phyloP scores from a whole-genome alignment of 352 stramenopile genomes.

The Salisapilia sapeloensis region DNA sequence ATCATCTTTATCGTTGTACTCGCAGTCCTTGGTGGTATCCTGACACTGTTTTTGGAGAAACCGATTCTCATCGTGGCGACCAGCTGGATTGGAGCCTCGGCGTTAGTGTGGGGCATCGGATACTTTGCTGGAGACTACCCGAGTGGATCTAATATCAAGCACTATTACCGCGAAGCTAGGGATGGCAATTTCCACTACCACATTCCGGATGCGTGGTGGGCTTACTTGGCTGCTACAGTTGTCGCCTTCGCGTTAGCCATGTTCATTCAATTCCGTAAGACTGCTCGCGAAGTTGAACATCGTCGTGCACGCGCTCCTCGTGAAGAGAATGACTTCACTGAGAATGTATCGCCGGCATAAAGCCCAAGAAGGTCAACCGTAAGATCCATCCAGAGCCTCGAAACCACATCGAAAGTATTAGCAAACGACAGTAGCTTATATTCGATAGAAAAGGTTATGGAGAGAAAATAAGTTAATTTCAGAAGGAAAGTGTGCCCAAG shows the following conservation, averaged over 20 bases:
- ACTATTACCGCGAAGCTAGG: constrained; percentile 15
- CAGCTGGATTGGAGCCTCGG: constrained; percentile 29
- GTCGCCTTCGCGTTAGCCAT: constrained; percentile 35
- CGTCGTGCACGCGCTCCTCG: constrained; percentile 1
- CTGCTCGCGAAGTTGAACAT: constrained; percentile 2
- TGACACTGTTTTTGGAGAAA: constrained; percentile 40
- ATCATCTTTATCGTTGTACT: constrained; percentile 24
- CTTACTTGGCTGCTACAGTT: constrained; percentile 37
- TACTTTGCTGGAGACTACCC: constrained; percentile 56
- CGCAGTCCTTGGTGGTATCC: constrained; percentile 15
- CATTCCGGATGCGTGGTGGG: constrained; percentile 57
- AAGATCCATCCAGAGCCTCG: no score
- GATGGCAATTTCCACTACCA: constrained; percentile 35
- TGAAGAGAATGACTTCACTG: no score
- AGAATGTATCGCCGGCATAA: no score
- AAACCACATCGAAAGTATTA: no score
- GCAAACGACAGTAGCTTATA: no score
- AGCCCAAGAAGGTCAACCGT: no score
- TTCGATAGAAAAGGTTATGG: no score
- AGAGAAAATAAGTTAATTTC: no score
- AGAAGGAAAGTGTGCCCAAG: no score
- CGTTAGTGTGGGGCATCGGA: constrained; percentile 34
- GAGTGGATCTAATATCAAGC: constrained; percentile 29
- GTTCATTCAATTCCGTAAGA: constrained; percentile 14
- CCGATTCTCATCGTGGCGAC: constrained; percentile 33